Evolutionary conservation across 257 asterid genomes (phyloP), one percentile per base, ranked within the genome.

Genomic region (Nicotiana knightiana): DNA sequence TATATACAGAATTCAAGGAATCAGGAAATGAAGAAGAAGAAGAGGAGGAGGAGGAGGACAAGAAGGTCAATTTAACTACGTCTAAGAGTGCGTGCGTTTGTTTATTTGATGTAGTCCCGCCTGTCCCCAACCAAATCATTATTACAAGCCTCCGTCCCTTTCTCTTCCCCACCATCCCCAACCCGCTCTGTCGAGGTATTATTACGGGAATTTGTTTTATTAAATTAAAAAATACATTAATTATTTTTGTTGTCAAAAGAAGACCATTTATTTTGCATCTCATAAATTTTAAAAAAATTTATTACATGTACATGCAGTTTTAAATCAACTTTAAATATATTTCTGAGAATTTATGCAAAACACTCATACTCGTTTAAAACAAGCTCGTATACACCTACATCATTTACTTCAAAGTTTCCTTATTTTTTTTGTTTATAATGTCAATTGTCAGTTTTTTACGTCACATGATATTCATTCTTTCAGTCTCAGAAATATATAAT

Each of bases 11-110:
- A 71, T 73, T 48, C 3, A 1, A 13, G 39, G 61, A 48, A 51
- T 12, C 57, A 24, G 73, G 8, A 57, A 17, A 24, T 46, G 17
- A 57, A 17, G 62, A 5, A 57, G 62, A 57, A 64, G 79, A 24
- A 32, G 73, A 9, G 24, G 48, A 5, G 1, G 43, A 48, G 3
- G 79, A 21, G 24, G 24, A 21, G 24, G 63, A 28, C 6, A 75
- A 48, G 43, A 48, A 51, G 2, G 79, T 73, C 11, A 73, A 24
- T 73, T 46, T 3, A 73, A 18, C 2, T 15, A 48, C 3, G 16
- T 75, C 63, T 75, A 12, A 75, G 79, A 51, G 79, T 75, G 79
- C 79, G 79, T 51, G 79, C 79, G 43, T 73, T 48, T 48, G 43
- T 48, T 73, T 48, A 48, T 24, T 71, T 24, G 2, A 17, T 68